A percentile compares a stretch with the other conserved stretches of the same genome.
Evolutionary conservation across 1,284 basidiomycete genomes (phyloP).

Genomic region (Trametes polyzona): DNA sequence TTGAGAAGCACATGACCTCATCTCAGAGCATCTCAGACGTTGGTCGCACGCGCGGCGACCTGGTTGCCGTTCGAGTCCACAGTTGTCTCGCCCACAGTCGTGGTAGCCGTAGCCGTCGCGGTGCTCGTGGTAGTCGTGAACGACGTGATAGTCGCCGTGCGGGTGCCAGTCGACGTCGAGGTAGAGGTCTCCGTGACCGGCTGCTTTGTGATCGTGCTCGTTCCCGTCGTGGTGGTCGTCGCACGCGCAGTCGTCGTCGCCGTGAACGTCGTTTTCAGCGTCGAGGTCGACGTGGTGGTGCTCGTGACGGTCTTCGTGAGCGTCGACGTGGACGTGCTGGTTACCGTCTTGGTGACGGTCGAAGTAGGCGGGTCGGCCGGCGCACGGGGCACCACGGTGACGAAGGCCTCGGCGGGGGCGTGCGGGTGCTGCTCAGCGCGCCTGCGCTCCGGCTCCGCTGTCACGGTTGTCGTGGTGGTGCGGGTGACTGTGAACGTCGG

Average conservation of each 20-base stretch:
- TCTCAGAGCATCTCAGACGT: too few relatives aligned
- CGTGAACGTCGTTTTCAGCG: neutral
- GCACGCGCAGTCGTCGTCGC: conserved; percentile 1
- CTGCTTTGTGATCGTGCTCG: conserved; percentile 5
- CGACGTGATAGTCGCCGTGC: neutral
- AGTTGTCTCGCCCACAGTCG: neutral
- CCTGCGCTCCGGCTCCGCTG: neutral
- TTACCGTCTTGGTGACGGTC: neutral
- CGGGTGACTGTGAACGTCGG: neutral
- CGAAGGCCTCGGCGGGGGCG: neutral
- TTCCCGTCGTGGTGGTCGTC: neutral
- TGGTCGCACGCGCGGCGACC: neutral
- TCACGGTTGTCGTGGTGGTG: neutral
- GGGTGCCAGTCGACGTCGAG: neutral
- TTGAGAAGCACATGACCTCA: too few relatives aligned
- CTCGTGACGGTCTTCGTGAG: neutral
- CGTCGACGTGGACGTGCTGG: neutral
- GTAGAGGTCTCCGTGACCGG: neutral
- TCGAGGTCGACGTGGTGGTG: neutral
- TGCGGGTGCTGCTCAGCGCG: neutral
- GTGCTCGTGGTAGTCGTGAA: conserved; percentile 1
- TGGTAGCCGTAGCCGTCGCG: neutral
- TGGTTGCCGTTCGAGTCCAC: neutral
- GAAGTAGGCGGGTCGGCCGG: conserved; percentile 42
- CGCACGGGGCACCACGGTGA: conserved; percentile 35